A percentile compares a stretch with the other conserved stretches of the same genome.
Conservation (phyloP, 106 monocot species). For the Dendrobium officinale region DNA sequence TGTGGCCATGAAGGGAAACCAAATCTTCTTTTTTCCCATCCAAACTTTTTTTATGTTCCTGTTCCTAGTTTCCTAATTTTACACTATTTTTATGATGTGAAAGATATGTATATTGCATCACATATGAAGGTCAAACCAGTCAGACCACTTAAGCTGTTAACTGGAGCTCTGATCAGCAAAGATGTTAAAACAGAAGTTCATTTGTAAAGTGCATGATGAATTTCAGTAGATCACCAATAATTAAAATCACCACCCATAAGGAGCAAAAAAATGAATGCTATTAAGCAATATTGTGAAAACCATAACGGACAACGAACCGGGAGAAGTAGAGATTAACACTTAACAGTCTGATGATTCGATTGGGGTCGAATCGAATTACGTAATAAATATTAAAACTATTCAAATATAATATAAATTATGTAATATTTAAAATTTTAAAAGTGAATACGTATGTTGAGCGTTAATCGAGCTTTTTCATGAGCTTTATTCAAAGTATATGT, state of each 20-base stretch:
- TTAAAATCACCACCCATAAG: neutral
- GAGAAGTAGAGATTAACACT: no score
- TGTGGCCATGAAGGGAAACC: neutral
- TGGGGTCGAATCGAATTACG: no score
- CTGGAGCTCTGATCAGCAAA: no score
- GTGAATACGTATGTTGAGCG: no score
- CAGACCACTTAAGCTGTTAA: neutral
- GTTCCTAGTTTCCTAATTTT: neutral
- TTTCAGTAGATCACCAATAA: neutral
- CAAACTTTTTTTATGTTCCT: neutral
- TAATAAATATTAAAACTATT: no score
- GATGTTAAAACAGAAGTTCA: neutral
- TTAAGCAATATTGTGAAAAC: no score
- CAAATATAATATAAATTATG: no score
- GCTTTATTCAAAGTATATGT: no score
- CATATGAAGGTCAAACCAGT: neutral
- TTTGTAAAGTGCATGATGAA: neutral
- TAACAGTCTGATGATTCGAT: no score
- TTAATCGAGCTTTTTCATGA: no score
- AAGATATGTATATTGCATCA: neutral
- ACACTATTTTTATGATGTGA: neutral
- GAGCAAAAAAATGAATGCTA: neutral
- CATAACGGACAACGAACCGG: no score
- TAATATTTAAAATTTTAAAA: no score
- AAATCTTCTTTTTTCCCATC: neutral